Evolutionary conservation across 202 grass and related monocot species (phyloP), one percentile per base, ranked within the genome.

Genomic region (Setaria viridis): DNA sequence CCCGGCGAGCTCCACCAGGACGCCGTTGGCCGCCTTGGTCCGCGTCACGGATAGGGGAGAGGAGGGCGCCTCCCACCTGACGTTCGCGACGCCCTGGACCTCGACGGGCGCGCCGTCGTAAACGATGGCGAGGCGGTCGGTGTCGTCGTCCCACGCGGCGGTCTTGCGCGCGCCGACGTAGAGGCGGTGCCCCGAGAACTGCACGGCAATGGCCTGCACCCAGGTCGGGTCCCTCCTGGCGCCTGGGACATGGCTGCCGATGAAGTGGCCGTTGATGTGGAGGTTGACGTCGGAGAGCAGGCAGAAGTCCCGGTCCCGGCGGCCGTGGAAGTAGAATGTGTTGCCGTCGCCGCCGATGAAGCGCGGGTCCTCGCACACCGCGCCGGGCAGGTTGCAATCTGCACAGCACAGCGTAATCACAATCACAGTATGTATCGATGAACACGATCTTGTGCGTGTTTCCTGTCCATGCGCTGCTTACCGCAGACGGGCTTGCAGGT

Each of bases 201-300:
- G 63, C 58, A 94, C 75, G 48, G 84, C 81, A 10, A 94, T 58
- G 34, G 87, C 87, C 75, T 94, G 87, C 45, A 91, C 78, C 89
- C 89, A 91, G 10, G 84, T 94, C 4, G 91, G 90, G 39, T 91
- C 87, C 2, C 92, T 85, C 66, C 57, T 70, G 4, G 67, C 74
- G 37, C 83, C 72, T 5, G 76, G 77, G 43, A 84, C 85, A 25
- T 78, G 80, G 29, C 75, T 89, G 60, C 89, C 81, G 43, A 91
- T 94, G 83, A 94, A 94, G 77, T 87, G 84, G 7, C 50, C 91
- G 57, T 93, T 93, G 71, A 90, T 93, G 63, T 90, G 91, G 49
- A 93, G 82, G 55, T 88, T 55, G 19, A 64, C 34, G 64, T 91
- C 86, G 32, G 92, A 89, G 76, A 94, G 62, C 8, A 94, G 60